These are phyloP conservation scores for Colletotrichum higginsianum DNA, from an alignment of 2,329 filamentous ascomycete species.

Conservation along the genomic window DNA sequence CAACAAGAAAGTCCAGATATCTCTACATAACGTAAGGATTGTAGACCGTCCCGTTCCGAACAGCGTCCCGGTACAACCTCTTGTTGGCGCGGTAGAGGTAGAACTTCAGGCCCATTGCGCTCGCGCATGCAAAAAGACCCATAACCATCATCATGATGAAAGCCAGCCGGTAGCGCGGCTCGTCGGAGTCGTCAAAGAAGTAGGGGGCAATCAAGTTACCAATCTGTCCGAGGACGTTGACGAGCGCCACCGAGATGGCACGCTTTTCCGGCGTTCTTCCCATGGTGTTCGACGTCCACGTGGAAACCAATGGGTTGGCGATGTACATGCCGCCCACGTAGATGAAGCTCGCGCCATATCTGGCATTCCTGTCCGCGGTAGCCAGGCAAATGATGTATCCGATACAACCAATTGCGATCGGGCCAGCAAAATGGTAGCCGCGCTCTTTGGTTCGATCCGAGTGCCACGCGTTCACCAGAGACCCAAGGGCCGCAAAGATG, in stretches of 20 bases:
- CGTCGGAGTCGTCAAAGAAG: conserved; percentile 46
- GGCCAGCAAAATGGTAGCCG: conserved; percentile 44
- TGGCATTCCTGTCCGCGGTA: conserved; percentile 42
- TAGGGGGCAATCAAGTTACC: conserved; percentile 48
- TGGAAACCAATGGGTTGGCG: conserved; percentile 43
- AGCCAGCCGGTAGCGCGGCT: conserved; percentile 45
- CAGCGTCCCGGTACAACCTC: conserved; percentile 41
- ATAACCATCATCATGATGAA: conserved; percentile 46
- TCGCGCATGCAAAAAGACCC: conserved; percentile 23
- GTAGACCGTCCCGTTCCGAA: conserved; percentile 40
- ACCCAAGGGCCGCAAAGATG: conserved; percentile 44
- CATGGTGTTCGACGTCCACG: conserved; percentile 44
- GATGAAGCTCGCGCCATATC: conserved; percentile 45
- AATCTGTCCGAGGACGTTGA: conserved; percentile 40
- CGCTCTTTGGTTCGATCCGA: conserved; percentile 44
- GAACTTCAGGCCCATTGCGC: conserved; percentile 41
- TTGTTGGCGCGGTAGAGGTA: conserved; percentile 42
- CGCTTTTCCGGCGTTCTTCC: conserved; percentile 47
- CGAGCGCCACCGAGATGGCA: conserved; percentile 45
- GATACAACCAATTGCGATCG: conserved; percentile 44
- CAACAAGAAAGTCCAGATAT: neutral
- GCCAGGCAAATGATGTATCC: conserved; percentile 47
- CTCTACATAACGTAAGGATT: conserved; percentile 43
- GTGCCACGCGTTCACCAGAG: conserved; percentile 43
- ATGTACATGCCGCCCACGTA: conserved; percentile 44